These are phyloP conservation scores for Cladochytrium replicatum DNA, from an alignment of 192 early-diverging fungal genomes.

Conservation along the genomic window DNA sequence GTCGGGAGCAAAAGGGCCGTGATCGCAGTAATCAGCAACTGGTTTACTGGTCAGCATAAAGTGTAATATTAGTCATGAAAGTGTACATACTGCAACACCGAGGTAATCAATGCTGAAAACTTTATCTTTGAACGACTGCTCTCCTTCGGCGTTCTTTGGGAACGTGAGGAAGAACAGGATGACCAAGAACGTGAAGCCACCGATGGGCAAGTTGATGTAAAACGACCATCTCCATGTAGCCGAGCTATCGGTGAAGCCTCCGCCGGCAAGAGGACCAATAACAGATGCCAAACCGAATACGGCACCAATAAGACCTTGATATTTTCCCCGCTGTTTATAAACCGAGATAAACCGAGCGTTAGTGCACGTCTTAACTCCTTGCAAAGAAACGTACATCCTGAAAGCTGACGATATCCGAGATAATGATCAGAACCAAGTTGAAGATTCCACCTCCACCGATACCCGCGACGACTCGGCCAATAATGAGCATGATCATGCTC, in stretches of 20 bases:
- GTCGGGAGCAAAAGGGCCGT: conserved; percentile 58
- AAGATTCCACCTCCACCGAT: conserved; percentile 75
- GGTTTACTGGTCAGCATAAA: too few relatives aligned
- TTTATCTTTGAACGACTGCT: too few relatives aligned
- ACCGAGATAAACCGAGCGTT: too few relatives aligned
- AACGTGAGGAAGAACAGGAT: conserved; percentile 41
- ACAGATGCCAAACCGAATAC: conserved; percentile 64
- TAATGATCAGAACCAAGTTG: conserved; percentile 64
- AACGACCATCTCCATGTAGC: conserved; percentile 35
- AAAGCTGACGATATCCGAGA: conserved; percentile 68
- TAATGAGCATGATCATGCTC: neutral
- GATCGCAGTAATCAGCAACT: conserved; percentile 42
- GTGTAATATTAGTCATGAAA: too few relatives aligned
- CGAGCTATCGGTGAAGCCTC: conserved; percentile 56
- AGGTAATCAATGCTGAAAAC: too few relatives aligned
- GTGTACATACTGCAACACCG: too few relatives aligned
- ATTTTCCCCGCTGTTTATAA: conserved; percentile 70
- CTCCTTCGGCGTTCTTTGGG: too few relatives aligned
- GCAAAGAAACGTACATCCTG: conserved; percentile 9
- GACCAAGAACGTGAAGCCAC: conserved; percentile 46
- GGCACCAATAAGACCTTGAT: conserved; percentile 65
- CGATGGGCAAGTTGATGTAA: conserved; percentile 71
- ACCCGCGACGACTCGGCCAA: too few relatives aligned
- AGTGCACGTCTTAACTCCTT: too few relatives aligned
- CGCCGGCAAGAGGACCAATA: conserved; percentile 73